Evolutionary conservation across 164 flowering plant genomes (phyloP).

Genomic region (Brasenia schreberi): DNA sequence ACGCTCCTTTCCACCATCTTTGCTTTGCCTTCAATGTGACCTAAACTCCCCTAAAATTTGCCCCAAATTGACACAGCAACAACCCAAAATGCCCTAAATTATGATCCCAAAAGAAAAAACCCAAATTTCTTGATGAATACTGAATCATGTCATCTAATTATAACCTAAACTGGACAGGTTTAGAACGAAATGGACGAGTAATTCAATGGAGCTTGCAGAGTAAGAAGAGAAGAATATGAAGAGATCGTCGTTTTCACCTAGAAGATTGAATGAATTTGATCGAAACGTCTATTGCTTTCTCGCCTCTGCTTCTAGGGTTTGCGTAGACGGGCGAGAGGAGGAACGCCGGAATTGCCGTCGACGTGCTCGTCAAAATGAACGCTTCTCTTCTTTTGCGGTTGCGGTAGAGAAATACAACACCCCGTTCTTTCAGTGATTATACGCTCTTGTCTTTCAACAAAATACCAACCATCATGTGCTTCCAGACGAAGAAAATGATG

Average conservation of each 20-base stretch:
- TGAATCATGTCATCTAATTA: background rate
- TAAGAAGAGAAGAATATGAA: background rate
- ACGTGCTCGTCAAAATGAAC: no score
- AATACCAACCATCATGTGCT: no score
- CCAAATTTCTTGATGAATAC: background rate
- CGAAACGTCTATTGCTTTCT: background rate
- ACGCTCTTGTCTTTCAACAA: no score
- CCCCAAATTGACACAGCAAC: background rate
- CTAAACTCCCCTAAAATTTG: no score
- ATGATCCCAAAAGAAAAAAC: background rate
- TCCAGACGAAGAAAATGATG: no score
- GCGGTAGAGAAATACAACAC: no score
- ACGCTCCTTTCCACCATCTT: conserved; percentile 7
- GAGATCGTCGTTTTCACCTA: background rate
- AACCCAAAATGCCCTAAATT: background rate
- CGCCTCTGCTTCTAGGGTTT: background rate
- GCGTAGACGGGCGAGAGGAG: background rate
- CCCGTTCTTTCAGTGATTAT: no score
- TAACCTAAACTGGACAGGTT: background rate
- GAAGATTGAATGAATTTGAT: no score
- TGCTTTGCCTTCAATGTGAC: background rate
- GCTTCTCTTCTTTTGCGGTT: no score
- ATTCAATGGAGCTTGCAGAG: background rate
- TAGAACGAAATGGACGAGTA: background rate
- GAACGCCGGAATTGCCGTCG: no score